Percentiles rank a stretch among this genome's conserved stretches.
Conservation (phyloP, 192 early-diverging fungal genomes). For the Backusella circina region DNA sequence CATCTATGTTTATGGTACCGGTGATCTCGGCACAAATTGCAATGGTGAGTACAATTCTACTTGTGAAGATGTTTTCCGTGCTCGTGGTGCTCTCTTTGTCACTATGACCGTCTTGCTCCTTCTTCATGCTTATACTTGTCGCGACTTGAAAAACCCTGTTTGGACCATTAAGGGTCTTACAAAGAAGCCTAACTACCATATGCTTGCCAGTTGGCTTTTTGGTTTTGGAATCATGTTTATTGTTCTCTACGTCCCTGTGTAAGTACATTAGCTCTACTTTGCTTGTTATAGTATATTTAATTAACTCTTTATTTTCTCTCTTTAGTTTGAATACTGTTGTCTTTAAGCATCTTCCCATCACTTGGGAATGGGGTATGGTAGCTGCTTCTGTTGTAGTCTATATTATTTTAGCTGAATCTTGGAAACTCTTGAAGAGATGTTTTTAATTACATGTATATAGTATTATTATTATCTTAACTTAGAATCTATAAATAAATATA, state of each 20-base stretch:
- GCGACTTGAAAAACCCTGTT: conserved; percentile 57
- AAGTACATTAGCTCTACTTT: background rate
- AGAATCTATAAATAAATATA: background rate
- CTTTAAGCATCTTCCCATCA: conserved; percentile 60
- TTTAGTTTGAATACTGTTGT: conserved; percentile 48
- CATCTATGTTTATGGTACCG: conserved; percentile 56
- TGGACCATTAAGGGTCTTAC: conserved; percentile 48
- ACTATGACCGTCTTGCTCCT: conserved; percentile 70
- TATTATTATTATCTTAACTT: background rate
- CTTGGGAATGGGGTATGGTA: conserved; percentile 76
- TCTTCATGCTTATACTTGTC: conserved; percentile 75
- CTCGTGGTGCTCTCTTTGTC: conserved; percentile 68
- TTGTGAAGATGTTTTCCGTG: conserved; percentile 65
- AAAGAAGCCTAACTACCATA: conserved; percentile 48
- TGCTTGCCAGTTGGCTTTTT: conserved; percentile 39
- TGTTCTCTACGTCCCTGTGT: conserved; percentile 62
- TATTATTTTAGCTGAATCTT: conserved; percentile 56
- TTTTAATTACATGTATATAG: background rate
- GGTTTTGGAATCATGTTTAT: conserved; percentile 53
- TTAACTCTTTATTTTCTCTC: background rate
- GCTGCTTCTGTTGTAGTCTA: conserved; percentile 56
- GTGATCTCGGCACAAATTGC: conserved; percentile 54
- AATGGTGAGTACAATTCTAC: conserved; percentile 48
- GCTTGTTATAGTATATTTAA: background rate
- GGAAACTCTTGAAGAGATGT: conserved; percentile 40